Conservation (phyloP, 2,329 filamentous ascomycete species). For the Cryphonectria parasitica region DNA sequence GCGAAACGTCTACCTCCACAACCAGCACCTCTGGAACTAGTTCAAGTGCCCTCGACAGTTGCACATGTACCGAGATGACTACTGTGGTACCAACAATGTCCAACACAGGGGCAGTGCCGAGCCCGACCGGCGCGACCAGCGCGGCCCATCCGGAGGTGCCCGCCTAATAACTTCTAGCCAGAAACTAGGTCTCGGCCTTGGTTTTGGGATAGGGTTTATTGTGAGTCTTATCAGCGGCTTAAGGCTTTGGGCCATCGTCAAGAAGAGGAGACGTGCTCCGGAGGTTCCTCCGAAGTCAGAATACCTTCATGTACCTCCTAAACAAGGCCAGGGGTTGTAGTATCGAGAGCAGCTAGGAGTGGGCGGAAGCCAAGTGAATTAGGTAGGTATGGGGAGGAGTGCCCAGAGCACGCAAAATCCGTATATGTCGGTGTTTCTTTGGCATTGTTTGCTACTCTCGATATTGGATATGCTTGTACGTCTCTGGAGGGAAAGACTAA, state of each 20-base stretch:
- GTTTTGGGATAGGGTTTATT: not conserved
- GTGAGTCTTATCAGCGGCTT: not conserved
- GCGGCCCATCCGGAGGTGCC: not conserved
- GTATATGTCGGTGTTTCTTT: not conserved
- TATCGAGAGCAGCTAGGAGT: not conserved
- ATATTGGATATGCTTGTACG: not conserved
- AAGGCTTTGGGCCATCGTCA: not conserved
- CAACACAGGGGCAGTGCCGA: not conserved
- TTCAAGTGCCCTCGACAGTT: not conserved
- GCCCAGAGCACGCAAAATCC: not conserved
- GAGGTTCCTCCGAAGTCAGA: not conserved
- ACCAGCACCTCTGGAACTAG: not conserved
- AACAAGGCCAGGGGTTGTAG: not conserved
- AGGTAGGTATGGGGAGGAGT: not conserved
- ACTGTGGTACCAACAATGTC: not conserved
- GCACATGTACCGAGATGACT: not conserved
- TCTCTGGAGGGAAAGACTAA: not conserved
- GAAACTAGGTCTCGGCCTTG: slow-evolving; percentile 1
- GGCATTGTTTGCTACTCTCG: not conserved
- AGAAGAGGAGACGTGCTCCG: not conserved
- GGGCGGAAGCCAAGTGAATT: not conserved
- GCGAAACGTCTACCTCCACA: not conserved
- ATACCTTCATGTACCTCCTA: not conserved
- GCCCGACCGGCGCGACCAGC: too few relatives aligned
- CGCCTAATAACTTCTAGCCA: not conserved